phyloP scores from a whole-genome alignment of 805 yeast genomes.

The Yarrowia keelungensis region DNA sequence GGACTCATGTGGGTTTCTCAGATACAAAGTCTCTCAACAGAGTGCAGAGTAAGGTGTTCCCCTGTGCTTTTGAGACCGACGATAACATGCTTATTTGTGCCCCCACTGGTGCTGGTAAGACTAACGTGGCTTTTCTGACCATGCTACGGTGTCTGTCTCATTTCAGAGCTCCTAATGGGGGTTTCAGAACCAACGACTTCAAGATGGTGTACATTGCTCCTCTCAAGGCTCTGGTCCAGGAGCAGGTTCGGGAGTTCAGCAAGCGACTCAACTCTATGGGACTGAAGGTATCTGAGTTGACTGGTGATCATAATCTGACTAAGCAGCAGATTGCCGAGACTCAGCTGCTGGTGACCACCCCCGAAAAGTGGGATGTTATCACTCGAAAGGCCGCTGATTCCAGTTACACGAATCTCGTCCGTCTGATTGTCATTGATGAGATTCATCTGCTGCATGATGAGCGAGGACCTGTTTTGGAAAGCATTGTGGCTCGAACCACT shows the following conservation, averaged over 20 bases:
- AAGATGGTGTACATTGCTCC: conserved; percentile 93
- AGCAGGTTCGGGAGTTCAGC: conserved; percentile 86
- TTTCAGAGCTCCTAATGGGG: conserved; percentile 58
- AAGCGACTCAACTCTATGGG: conserved; percentile 71
- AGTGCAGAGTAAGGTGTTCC: conserved; percentile 82
- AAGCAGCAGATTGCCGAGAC: conserved; percentile 77
- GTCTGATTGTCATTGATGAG: conserved; percentile 84
- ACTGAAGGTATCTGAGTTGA: conserved; percentile 78
- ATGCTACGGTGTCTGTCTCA: conserved; percentile 67
- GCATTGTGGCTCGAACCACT: conserved; percentile 78
- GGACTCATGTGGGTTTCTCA: conserved; percentile 84
- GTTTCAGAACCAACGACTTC: conserved; percentile 61
- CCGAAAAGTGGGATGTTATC: conserved; percentile 97
- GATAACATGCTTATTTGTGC: conserved; percentile 86
- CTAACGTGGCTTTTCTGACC: conserved; percentile 92
- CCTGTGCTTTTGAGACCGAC: conserved; percentile 75
- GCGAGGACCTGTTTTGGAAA: conserved; percentile 93
- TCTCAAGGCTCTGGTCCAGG: conserved; percentile 91
- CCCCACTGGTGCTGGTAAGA: conserved; percentile 98
- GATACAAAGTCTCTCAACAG: conserved; percentile 72
- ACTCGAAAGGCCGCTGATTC: conserved; percentile 80
- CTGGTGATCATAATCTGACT: conserved; percentile 86
- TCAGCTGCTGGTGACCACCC: conserved; percentile 88
- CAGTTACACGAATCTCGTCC: conserved; percentile 68
- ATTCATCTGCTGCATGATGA: conserved; percentile 91